Evolutionary conservation across 306 rosid genomes (phyloP).

Genomic region (Spatholobus suberectus): DNA sequence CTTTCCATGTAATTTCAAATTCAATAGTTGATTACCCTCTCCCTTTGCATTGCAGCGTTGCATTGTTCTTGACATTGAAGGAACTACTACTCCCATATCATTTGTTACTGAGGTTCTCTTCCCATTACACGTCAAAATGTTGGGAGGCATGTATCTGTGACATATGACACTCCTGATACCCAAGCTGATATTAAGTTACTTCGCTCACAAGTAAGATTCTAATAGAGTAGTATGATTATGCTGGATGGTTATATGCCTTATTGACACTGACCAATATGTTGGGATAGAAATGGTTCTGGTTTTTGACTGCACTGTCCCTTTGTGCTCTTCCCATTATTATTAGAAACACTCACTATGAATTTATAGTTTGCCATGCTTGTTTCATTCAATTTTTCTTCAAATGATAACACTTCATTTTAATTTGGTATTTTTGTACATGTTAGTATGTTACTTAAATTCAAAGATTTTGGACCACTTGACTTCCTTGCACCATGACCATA

Average conservation of each 20-base stretch:
- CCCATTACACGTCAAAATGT: conserved; percentile 79
- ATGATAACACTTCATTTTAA: not conserved
- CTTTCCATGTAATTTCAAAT: not conserved
- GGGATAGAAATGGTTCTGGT: no score
- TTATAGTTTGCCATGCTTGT: not conserved
- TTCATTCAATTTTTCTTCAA: not conserved
- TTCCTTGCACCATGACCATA: conserved; percentile 38
- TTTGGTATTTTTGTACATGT: conserved; percentile 5
- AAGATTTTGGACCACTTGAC: not conserved
- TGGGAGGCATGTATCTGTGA: conserved; percentile 72
- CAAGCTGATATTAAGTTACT: conserved; percentile 73
- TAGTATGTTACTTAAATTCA: not conserved
- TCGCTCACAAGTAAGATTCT: conserved; percentile 62
- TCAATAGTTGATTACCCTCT: conserved; percentile 8
- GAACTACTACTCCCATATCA: conserved; percentile 89
- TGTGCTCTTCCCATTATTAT: not conserved
- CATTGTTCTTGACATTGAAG: conserved; percentile 90
- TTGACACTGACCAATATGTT: no score
- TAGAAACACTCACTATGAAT: not conserved
- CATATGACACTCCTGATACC: conserved; percentile 70
- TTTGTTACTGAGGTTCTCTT: conserved; percentile 85
- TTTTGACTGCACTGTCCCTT: no score
- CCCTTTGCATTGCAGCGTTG: conserved; percentile 59
- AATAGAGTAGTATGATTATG: conserved; percentile 8
- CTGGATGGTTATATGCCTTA: conserved; percentile 26